Evolutionary conservation across 495 filamentous ascomycete species (phyloP), one percentile per base, ranked within the genome.

Genomic region (Aspergillus carlsbadensis): DNA sequence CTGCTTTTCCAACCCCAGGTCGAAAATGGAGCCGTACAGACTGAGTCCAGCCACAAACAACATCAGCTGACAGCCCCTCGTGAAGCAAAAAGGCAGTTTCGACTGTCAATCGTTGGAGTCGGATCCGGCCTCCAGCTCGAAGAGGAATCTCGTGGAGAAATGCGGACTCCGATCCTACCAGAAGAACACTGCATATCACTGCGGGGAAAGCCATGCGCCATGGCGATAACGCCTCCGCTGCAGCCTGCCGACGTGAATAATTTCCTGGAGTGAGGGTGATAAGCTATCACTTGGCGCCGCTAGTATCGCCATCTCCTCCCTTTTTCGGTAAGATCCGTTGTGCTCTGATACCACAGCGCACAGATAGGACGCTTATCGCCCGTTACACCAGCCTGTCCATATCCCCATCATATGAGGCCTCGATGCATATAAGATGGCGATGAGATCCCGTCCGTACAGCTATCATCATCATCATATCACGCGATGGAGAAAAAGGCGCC

Each of bases 301-400:
- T 65, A 57, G 59, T 43, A 56, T 70, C 69, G 69, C 69, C 63
- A 52, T 63, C 63, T 68, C 63, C 51, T 70, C 65, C 69, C 65
- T 61, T 36, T 66, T 69, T 51, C 0, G 63, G 66, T 51, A 39
- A 52, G 14, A 5, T 34, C n/a, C 36, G 39, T 33, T 29, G 36
- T 48, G 40, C 24, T 24, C 31, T 43, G 29, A 34, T 52, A 60
- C n/a, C 21, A n/a, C 2, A n/a, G n/a, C n/a, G n/a, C n/a, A 7
- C n/a, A 29, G 39, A 35, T 40, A 35, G 21, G 13, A 13, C 33
- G 52, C 62, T 65, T 65, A 65, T 65, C 59, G 46, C 43, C 21
- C 5, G 6, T 17, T 43, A 22, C 20, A 43, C 41, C 20, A 13
- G 35, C 35, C n/a, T 37, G 13, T 18, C 22, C 8, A 17, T 18